A percentile compares a stretch with the other conserved stretches of the same genome.
Conservation (phyloP, 2,329 filamentous ascomycete species). For the Cladosporium colombiae region DNA sequence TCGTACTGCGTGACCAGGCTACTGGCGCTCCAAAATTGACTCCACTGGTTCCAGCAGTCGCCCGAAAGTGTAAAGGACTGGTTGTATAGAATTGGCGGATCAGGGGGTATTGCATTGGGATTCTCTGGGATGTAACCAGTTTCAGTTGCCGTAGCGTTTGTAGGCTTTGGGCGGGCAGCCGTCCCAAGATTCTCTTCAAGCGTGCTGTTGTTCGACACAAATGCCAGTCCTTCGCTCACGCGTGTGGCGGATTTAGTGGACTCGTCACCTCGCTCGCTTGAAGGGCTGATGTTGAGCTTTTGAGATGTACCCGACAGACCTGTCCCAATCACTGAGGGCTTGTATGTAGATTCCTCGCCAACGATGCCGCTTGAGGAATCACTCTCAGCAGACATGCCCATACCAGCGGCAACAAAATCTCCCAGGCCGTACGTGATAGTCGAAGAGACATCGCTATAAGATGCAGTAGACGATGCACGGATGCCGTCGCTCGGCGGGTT, state of each 20-base stretch:
- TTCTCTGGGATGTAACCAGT: not conserved
- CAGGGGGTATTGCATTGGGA: not conserved
- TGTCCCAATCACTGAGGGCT: not conserved
- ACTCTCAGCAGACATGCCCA: not conserved
- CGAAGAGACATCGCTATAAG: not conserved
- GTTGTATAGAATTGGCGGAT: not conserved
- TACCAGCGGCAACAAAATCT: not conserved
- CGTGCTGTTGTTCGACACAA: not conserved
- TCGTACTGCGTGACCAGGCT: not conserved
- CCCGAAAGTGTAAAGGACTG: not conserved
- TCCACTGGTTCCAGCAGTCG: conserved; percentile 18
- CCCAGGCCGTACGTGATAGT: not conserved
- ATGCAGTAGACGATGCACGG: not conserved
- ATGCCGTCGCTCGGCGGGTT: not conserved
- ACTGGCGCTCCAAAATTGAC: conserved; percentile 7
- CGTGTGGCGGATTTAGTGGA: not conserved
- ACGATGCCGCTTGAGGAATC: not conserved
- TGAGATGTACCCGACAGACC: not conserved
- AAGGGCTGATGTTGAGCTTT: not conserved
- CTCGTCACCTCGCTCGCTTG: not conserved
- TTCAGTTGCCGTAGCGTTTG: not conserved
- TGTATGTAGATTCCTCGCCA: not conserved
- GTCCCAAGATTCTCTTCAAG: not conserved
- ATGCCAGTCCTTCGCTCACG: not conserved
- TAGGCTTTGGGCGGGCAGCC: not conserved